Base-by-base conservation (phyloP, 2,329 filamentous ascomycete genomes). In the Phyllosticta citribraziliensis region DNA sequence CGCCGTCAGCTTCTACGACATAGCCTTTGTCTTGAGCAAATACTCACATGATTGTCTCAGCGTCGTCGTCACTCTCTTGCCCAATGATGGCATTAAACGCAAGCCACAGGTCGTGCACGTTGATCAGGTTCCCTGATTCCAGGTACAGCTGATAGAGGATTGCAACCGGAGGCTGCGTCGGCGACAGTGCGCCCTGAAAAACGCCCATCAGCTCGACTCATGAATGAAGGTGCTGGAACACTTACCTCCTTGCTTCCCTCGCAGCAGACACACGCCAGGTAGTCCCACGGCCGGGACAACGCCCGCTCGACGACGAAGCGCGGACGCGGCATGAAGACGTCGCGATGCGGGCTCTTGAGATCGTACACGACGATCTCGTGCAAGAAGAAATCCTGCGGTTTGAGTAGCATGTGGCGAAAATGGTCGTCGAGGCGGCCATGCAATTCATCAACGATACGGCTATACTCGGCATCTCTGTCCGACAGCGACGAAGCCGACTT, bases 321-420 rank as follows among this genome's bases (percentile, higher is more conserved):
- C n/a, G 88, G 87, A 55, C 84, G 82, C 2, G 90, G 89, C 53
- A 87, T 83, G 69, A 94, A 91, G 20, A 90, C 86, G 65, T 91
- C 88, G 30, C 82, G 81, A 67, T 87, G 84, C 0, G 88, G 89
- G 27, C 81, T 81, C 63, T 81, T 83, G 35, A 84, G 81, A 73
- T 93, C 88, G 74, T 90, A 93, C 58, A 91, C 75, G 80, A 90
- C 88, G 53, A 87, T 76, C 72, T 95, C 89, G 55, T 88, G 82
- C 56, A 91, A 78, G 27, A 86, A 80, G 10, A 87, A 67, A 17
- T 77, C 75, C 20, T 76, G 74, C 1, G 82, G 81, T 33, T 77
- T 72, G 56, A 82, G 69, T 19, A 86, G 73, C 1, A 71, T 73
- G 3, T 73, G 63, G 14, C 67, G 67, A 63, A 84, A 79, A 65